These are phyloP conservation scores for Claviceps maximensis DNA, from an alignment of 2,329 filamentous ascomycete genomes.

Conservation along the genomic window DNA sequence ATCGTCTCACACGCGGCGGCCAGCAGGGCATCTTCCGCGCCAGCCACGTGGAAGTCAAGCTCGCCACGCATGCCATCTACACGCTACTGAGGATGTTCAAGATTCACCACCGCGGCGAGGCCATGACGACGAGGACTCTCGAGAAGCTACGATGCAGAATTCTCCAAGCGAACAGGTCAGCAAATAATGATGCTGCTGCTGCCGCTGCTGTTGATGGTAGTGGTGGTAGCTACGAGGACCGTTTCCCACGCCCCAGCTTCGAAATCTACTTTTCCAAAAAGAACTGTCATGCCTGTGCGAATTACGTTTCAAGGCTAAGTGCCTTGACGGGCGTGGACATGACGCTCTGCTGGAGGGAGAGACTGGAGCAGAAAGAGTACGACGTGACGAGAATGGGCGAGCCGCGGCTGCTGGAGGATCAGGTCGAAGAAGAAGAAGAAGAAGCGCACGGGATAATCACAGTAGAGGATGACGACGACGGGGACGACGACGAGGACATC, in stretches of 20 bases:
- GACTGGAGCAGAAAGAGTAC: slow-evolving; percentile 17
- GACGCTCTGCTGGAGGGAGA: slow-evolving; percentile 14
- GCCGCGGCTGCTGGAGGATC: not conserved
- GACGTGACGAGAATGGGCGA: not conserved
- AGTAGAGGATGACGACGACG: slow-evolving; percentile 1
- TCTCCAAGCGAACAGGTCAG: no score
- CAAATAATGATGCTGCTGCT: no score
- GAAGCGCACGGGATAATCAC: no score
- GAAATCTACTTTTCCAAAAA: slow-evolving; percentile 24
- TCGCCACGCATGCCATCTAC: slow-evolving; percentile 21
- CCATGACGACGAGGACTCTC: not conserved
- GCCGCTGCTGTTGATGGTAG: no score
- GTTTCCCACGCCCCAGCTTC: slow-evolving; percentile 13
- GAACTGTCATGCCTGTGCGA: slow-evolving; percentile 17
- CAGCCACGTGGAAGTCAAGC: slow-evolving; percentile 27
- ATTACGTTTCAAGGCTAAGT: slow-evolving; percentile 14
- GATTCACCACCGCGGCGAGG: slow-evolving; percentile 6
- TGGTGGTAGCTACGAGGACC: slow-evolving; percentile 1
- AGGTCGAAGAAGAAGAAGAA: no score
- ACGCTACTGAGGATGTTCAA: slow-evolving; percentile 15
- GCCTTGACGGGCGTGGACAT: slow-evolving; percentile 16
- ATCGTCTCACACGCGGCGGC: slow-evolving; percentile 6
- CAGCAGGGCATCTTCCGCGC: slow-evolving; percentile 17
- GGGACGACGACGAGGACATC: not conserved
- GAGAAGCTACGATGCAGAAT: no score